These are phyloP conservation scores for Nothophoma quercina DNA, from an alignment of 2,329 filamentous ascomycete species.

Conservation along the genomic window DNA sequence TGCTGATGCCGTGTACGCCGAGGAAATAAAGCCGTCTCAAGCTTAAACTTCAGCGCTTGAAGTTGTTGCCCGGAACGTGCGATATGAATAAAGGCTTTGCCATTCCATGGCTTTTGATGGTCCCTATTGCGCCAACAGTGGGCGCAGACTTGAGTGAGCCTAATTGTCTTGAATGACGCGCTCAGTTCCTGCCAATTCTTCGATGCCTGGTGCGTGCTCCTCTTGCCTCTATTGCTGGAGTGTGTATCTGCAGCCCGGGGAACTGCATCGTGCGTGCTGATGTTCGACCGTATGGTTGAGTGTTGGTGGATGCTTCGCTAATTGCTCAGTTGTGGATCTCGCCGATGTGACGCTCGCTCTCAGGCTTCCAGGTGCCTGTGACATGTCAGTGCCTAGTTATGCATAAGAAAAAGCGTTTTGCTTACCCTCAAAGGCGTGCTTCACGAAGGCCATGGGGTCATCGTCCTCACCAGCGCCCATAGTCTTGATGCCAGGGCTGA, in stretches of 20 bases:
- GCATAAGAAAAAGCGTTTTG: slow-evolving; percentile 14
- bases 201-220: not conserved
- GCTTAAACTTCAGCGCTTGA: slow-evolving; percentile 43
- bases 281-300: not conserved
- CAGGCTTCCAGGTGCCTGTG: slow-evolving; percentile 48
- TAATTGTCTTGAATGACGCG: too few relatives aligned
- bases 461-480: slow-evolving; percentile 91
- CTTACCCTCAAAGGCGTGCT: slow-evolving; percentile 94
- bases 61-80: slow-evolving; percentile 23
- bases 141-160: too few relatives aligned
- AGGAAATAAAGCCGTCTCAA: slow-evolving; percentile 8
- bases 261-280: not conserved
- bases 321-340: slow-evolving; percentile 38
- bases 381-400: slow-evolving; percentile 31
- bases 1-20: slow-evolving; percentile 9
- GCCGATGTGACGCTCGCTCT: slow-evolving; percentile 46
- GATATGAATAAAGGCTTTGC: slow-evolving; percentile 12
- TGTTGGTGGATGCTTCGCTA: not conserved
- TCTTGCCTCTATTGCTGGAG: too few relatives aligned
- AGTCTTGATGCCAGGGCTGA: slow-evolving; percentile 91
- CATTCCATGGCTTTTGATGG: slow-evolving; percentile 10
- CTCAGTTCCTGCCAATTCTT: too few relatives aligned
- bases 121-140: too few relatives aligned
- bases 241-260: too few relatives aligned
- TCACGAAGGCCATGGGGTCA: slow-evolving; percentile 96